Conservation (phyloP, 2,329 filamentous ascomycete genomes). For the Hypoxylon sp. region DNA sequence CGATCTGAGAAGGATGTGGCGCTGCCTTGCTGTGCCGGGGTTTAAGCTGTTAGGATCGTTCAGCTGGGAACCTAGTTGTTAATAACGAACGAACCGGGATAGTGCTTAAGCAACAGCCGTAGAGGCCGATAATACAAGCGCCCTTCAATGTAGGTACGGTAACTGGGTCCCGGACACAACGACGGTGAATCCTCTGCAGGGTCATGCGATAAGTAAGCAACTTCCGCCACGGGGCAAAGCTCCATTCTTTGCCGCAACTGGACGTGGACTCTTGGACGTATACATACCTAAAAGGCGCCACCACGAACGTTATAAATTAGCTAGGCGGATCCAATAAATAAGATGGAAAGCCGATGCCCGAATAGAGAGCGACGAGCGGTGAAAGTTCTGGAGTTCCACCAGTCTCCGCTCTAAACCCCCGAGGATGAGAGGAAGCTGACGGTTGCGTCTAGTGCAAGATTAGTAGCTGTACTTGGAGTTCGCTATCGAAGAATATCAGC, state of each 20-base stretch:
- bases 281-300: constrained; percentile 35
- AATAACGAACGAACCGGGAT: constrained; percentile 19
- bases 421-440: constrained; percentile 35
- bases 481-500: constrained; percentile 32
- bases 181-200: constrained; percentile 25
- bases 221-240: constrained; percentile 26
- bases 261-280: constrained; percentile 21
- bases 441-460: constrained; percentile 21
- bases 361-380: constrained; percentile 36
- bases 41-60: constrained; percentile 34
- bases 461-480: constrained; percentile 29
- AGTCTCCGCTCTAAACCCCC: constrained; percentile 31
- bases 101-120: constrained; percentile 28
- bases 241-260: constrained; percentile 34
- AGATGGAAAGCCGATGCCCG: constrained; percentile 33
- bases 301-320: constrained; percentile 29
- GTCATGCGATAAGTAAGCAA: constrained; percentile 42
- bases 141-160: constrained; percentile 31
- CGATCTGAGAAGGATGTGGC: constrained; percentile 44
- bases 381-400: constrained; percentile 34
- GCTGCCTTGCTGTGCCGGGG: constrained; percentile 36
- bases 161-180: constrained; percentile 23
- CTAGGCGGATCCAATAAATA: constrained; percentile 38
- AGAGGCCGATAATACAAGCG: constrained; percentile 26
- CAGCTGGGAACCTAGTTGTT: constrained; percentile 21